Percentiles rank a stretch among this genome's conserved stretches.
Conservation (phyloP, 805 yeast species). For the Phaffomyces antillensis region DNA sequence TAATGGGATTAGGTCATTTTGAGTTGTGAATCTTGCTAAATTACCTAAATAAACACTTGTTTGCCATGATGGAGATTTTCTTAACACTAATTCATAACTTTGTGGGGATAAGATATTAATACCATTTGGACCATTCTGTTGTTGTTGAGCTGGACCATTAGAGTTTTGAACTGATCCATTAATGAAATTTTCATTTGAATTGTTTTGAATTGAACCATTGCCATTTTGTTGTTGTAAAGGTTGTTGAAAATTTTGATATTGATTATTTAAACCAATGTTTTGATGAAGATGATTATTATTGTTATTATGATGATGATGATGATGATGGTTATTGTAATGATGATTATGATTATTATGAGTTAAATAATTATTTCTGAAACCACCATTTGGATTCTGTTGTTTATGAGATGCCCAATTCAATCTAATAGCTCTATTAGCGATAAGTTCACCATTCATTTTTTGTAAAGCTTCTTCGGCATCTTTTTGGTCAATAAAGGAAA, state of each 20-base stretch:
- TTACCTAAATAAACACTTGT: conserved; percentile 86
- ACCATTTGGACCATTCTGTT: conserved; percentile 4
- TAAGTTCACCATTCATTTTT: conserved; percentile 64
- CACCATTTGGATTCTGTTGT: conserved; percentile 28
- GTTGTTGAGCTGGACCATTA: conserved; percentile 1
- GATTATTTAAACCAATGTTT: conserved; percentile 4
- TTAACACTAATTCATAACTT: conserved; percentile 60
- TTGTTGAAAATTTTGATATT: conserved; percentile 3
- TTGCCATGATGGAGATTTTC: conserved; percentile 78
- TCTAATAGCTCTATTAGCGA: conserved; percentile 72
- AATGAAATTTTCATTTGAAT: background rate
- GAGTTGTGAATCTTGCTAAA: conserved; percentile 68
- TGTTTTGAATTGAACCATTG: conserved; percentile 2
- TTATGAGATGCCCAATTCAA: conserved; percentile 86
- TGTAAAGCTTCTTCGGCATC: conserved; percentile 73
- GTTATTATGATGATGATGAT: no score
- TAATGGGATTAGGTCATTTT: conserved; percentile 64
- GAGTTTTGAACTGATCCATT: background rate
- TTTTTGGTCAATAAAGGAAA: conserved; percentile 54
- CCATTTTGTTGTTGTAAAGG: conserved; percentile 1
- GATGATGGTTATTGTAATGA: conserved; percentile 3
- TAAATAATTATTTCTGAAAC: conserved; percentile 7
- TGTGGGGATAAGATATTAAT: conserved; percentile 34
- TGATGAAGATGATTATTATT: background rate
- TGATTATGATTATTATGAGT: conserved; percentile 7